Conservation (phyloP, 2,329 filamentous ascomycete species). For the Ophiocordyceps polyrhachis-furcata region DNA sequence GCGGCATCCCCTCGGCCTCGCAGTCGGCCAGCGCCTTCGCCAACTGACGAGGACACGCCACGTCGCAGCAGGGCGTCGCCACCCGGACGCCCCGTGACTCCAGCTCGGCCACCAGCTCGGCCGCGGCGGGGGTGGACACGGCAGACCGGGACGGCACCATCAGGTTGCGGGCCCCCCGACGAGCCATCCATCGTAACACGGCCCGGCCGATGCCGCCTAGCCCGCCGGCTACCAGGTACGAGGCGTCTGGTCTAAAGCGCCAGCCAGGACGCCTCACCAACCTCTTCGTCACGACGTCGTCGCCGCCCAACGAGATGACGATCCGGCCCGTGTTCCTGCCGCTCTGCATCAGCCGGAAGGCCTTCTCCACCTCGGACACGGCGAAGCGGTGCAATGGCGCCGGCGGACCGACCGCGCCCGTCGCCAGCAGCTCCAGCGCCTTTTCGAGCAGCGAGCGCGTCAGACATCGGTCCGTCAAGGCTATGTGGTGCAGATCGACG, state of each 20-base stretch:
- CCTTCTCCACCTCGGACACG: neutral
- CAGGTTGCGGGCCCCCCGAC: neutral
- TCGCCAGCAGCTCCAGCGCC: neutral
- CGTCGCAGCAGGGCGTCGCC: neutral
- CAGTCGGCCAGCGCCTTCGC: neutral
- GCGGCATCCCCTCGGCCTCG: neutral
- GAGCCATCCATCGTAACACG: neutral
- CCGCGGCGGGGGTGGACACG: neutral
- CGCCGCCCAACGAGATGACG: neutral
- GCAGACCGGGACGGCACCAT: neutral
- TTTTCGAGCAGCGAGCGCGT: neutral
- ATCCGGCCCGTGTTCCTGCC: neutral
- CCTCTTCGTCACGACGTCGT: neutral
- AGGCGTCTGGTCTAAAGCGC: neutral
- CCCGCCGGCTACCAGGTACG: neutral
- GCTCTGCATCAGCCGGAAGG: constrained; percentile 1
- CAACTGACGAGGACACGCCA: neutral
- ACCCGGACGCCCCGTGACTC: neutral
- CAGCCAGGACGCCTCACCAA: neutral
- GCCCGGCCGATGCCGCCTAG: neutral
- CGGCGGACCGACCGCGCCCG: neutral
- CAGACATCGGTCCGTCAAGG: neutral
- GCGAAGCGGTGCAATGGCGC: neutral
- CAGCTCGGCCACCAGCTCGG: neutral
- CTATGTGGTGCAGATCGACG: neutral